Conservation (phyloP, 257 asterid species). For the Rauvolfia tetraphylla region DNA sequence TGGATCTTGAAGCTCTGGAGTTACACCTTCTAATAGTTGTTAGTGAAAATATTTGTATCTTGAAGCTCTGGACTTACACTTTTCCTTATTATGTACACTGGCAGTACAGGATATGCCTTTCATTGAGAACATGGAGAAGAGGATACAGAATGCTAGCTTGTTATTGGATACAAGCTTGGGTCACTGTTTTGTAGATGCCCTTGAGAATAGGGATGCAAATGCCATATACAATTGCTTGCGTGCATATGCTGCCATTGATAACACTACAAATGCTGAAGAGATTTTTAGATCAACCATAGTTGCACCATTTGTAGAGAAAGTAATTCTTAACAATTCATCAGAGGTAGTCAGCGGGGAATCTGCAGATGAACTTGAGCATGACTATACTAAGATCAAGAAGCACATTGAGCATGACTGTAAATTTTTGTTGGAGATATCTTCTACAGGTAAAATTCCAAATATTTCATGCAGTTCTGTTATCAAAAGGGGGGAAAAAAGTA, state of each 20-base stretch:
- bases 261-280: slow-evolving; percentile 81
- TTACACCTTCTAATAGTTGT: slow-evolving; percentile 17
- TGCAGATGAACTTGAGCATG: slow-evolving; percentile 76
- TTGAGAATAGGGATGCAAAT: slow-evolving; percentile 83
- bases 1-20: neutral
- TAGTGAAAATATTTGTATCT: too few species aligned
- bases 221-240: slow-evolving; percentile 91
- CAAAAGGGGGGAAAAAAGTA: too few species aligned
- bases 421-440: slow-evolving; percentile 85
- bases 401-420: slow-evolving; percentile 68
- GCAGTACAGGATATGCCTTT: slow-evolving; percentile 93
- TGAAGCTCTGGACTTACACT: slow-evolving; percentile 22
- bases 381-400: slow-evolving; percentile 61
- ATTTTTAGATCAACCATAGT: slow-evolving; percentile 71
- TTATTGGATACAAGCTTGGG: slow-evolving; percentile 81
- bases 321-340: slow-evolving; percentile 43
- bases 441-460: slow-evolving; percentile 46
- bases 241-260: slow-evolving; percentile 96
- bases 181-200: slow-evolving; percentile 83
- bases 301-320: slow-evolving; percentile 60
- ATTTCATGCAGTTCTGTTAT: neutral
- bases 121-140: slow-evolving; percentile 93
- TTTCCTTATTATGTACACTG: slow-evolving; percentile 32
- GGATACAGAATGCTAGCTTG: slow-evolving; percentile 76
- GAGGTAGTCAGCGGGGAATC: slow-evolving; percentile 47